A percentile compares a stretch with the other conserved stretches of the same genome.
phyloP scores from a whole-genome alignment of 768 basidiomycete genomes.

The Lactarius akahatsu region DNA sequence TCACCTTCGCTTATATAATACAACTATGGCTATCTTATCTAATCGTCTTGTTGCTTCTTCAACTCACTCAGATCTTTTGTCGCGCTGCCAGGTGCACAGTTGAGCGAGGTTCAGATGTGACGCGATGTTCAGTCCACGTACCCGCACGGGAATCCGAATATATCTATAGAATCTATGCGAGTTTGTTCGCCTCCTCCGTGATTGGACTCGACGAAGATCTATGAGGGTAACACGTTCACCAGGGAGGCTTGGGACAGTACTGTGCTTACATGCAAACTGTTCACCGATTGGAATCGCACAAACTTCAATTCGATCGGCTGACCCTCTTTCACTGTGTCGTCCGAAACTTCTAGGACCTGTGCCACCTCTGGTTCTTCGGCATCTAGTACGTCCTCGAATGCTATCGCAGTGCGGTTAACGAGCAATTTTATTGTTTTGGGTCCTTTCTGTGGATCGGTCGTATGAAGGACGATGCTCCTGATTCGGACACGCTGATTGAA shows the following conservation, averaged over 20 bases:
- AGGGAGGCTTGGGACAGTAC: background rate
- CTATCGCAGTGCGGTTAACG: slow-evolving; percentile 56
- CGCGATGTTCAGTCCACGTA: slow-evolving; percentile 35
- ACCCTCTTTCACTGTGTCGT: slow-evolving; percentile 50
- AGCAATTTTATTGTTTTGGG: slow-evolving; percentile 64
- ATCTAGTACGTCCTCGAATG: slow-evolving; percentile 65
- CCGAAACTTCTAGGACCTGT: slow-evolving; percentile 55
- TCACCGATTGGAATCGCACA: slow-evolving; percentile 70
- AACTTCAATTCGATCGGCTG: slow-evolving; percentile 54
- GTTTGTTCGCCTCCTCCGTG: slow-evolving; percentile 64
- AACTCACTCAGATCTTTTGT: slow-evolving; percentile 44
- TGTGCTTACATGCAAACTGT: slow-evolving; percentile 57
- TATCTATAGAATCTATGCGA: slow-evolving; percentile 64
- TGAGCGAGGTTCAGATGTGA: slow-evolving; percentile 11
- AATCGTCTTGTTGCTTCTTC: slow-evolving; percentile 36
- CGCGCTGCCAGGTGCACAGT: slow-evolving; percentile 30
- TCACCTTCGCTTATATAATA: slow-evolving; percentile 13
- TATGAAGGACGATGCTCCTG: slow-evolving; percentile 55
- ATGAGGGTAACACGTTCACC: background rate
- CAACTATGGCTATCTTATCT: background rate
- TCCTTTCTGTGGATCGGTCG: slow-evolving; percentile 42
- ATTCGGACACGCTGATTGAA: slow-evolving; percentile 70
- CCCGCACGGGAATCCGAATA: slow-evolving; percentile 60
- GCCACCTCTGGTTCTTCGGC: slow-evolving; percentile 49
- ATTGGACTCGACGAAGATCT: slow-evolving; percentile 72